phyloP scores from a whole-genome alignment of 208 protist species.

The Naegleria fowleri region DNA sequence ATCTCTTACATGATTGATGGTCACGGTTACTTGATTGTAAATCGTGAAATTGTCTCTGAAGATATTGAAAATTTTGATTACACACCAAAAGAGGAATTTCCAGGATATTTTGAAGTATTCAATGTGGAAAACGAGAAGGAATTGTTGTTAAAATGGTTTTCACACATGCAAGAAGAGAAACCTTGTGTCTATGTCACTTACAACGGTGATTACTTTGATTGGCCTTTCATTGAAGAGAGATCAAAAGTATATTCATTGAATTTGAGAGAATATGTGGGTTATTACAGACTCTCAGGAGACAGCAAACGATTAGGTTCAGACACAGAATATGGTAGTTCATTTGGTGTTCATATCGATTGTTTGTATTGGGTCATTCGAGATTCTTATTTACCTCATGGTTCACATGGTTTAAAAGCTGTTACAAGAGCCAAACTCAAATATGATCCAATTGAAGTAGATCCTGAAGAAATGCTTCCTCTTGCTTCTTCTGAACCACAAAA shows the following conservation, averaged over 20 bases:
- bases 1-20: slow-evolving; percentile 99
- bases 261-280: slow-evolving; percentile 55
- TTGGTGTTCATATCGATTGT: slow-evolving; percentile 92
- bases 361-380: slow-evolving; percentile 99
- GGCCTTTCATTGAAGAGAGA: slow-evolving; percentile 94
- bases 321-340: slow-evolving; percentile 12
- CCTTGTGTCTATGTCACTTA: slow-evolving; percentile 98
- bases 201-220: slow-evolving; percentile 99
- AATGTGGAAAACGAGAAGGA: slow-evolving; percentile 89
- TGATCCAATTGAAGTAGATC: slow-evolving; percentile 98
- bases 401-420: slow-evolving; percentile 92
- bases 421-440: slow-evolving; percentile 97
- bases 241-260: slow-evolving; percentile 70
- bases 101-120: slow-evolving; percentile 92
- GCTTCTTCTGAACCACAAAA: slow-evolving; percentile 86
- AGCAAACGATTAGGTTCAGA: neutral
- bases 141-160: slow-evolving; percentile 87
- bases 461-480: slow-evolving; percentile 97
- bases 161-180: slow-evolving; percentile 86
- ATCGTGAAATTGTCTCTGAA: slow-evolving; percentile 91
- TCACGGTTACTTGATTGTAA: slow-evolving; percentile 95
- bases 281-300: slow-evolving; percentile 53
- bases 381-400: slow-evolving; percentile 98
- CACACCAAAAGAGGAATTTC: slow-evolving; percentile 94
- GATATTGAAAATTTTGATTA: slow-evolving; percentile 99